Evolutionary conservation across 345 rosid species (phyloP).

Genomic region (Excoecaria agallocha): DNA sequence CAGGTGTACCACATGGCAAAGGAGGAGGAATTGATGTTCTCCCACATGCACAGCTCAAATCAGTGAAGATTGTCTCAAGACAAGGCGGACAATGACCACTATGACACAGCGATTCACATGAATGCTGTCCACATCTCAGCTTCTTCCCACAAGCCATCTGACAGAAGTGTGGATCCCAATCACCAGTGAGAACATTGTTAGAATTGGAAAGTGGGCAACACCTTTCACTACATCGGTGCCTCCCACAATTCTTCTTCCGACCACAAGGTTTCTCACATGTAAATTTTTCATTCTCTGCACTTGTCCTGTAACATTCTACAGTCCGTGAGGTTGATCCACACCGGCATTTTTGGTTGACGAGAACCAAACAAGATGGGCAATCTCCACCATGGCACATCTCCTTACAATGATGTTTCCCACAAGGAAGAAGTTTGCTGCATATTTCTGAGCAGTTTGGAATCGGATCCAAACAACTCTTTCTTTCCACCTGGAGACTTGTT

Average conservation of each 20-base stretch:
- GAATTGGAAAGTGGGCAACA: conserved; percentile 82
- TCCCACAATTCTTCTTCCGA: conserved; percentile 81
- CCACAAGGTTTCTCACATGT: conserved; percentile 80
- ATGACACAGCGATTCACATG: conserved; percentile 83
- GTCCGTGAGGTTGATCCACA: conserved; percentile 73
- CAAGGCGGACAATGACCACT: conserved; percentile 98
- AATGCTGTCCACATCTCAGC: conserved; percentile 88
- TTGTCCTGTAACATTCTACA: conserved; percentile 70
- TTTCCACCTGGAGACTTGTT: conserved; percentile 59
- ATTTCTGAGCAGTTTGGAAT: conserved; percentile 64
- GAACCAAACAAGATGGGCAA: conserved; percentile 70
- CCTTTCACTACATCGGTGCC: conserved; percentile 90
- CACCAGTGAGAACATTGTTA: conserved; percentile 37
- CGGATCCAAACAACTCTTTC: conserved; percentile 81
- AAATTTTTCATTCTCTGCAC: conserved; percentile 49
- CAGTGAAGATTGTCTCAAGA: conserved; percentile 79
- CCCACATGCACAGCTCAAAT: conserved; percentile 93
- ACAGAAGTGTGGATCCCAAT: conserved; percentile 88
- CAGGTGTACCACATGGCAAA: conserved; percentile 86
- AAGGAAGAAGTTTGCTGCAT: conserved; percentile 71
- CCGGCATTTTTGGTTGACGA: conserved; percentile 69
- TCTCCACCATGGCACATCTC: conserved; percentile 81
- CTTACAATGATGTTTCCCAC: conserved; percentile 62
- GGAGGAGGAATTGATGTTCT: conserved; percentile 94
- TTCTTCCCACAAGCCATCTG: conserved; percentile 87